Evolutionary conservation across 371 early-diverging fungal species (phyloP), one percentile per base, ranked within the genome.

Genomic region (Mortierella sp.): DNA sequence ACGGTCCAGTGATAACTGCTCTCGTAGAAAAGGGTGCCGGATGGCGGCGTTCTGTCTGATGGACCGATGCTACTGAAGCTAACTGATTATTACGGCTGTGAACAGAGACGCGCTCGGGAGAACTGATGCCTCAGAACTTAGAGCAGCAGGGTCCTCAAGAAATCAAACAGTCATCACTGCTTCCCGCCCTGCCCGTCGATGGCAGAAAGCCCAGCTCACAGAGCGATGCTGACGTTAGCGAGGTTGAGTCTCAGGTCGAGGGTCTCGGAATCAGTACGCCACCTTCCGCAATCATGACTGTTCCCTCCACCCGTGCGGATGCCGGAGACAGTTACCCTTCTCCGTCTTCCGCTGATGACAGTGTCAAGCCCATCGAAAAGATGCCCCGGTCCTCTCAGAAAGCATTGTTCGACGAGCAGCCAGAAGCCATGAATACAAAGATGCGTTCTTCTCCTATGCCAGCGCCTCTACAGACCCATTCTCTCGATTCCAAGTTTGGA

Each of bases 181-280:
- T 76, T 19, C 70, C 78, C 14, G 70, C 78, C 3, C 28, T 76
- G 19, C 70, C 78, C 1, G 65, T 76, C 31, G 63, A 72, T 31
- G 55, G 46, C 50, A 47, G 43, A 26, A 28, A n/a, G 0, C 9
- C 42, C 6, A 19, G 23, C 12, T 55, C 28, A 14, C 23, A 49
- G 19, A 23, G 31, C 19, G 70, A 60, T 39, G 49, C 55, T 5
- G 62, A 65, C 15, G 24, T 47, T 1, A 49, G 31, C 21, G 58
- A 50, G 12, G 50, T 76, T 27, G 70, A 70, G 23, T 26, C 61
- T 46, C 56, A 70, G 30, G 54, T 76, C 26, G 62, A 61, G 31
- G 44, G 19, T 26, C 65, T 76, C 21, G 70, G 53, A 0, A 54
- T 76, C 34, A 19, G 32, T 19, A 55, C 76, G 4, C 56, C 70